A percentile compares a stretch with the other conserved stretches of the same genome.
Conservation (phyloP, 768 basidiomycete species). For the Stropharia rugosoannulata region DNA sequence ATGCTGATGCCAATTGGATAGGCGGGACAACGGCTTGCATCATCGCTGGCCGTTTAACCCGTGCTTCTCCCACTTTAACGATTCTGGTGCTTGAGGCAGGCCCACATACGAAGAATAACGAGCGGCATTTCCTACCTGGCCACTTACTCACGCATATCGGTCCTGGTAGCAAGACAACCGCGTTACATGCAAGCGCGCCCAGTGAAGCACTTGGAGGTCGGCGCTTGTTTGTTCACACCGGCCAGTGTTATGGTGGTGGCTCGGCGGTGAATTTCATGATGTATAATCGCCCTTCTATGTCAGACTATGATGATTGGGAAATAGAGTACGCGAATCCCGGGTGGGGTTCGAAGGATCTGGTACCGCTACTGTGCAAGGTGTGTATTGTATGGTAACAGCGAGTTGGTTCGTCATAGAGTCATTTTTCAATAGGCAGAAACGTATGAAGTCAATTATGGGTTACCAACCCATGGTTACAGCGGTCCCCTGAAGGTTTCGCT, state of each 20-base stretch:
- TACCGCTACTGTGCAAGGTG: slow-evolving; percentile 59
- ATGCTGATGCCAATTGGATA: background rate
- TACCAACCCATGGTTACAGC: slow-evolving; percentile 8
- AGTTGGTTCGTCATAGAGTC: background rate
- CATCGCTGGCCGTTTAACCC: slow-evolving; percentile 49
- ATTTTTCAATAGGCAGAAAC: background rate
- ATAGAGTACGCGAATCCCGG: slow-evolving; percentile 46
- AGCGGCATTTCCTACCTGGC: slow-evolving; percentile 50
- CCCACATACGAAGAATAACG: slow-evolving; percentile 42
- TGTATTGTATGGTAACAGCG: background rate
- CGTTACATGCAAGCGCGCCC: too few species aligned
- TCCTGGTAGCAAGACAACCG: too few species aligned
- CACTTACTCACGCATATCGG: slow-evolving; percentile 36
- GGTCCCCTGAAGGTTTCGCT: slow-evolving; percentile 39
- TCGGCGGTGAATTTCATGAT: slow-evolving; percentile 56
- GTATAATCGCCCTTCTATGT: slow-evolving; percentile 59
- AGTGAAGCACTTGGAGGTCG: too few species aligned
- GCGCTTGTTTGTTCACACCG: slow-evolving; percentile 43
- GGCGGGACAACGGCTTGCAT: slow-evolving; percentile 57
- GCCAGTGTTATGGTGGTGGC: slow-evolving; percentile 58
- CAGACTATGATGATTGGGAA: slow-evolving; percentile 67
- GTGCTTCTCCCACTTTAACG: slow-evolving; percentile 60
- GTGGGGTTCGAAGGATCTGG: slow-evolving; percentile 55
- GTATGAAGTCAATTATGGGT: background rate
- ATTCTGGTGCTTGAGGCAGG: slow-evolving; percentile 55